Conservation (phyloP, 306 rosid species). For the Elaeagnus macrophylla region DNA sequence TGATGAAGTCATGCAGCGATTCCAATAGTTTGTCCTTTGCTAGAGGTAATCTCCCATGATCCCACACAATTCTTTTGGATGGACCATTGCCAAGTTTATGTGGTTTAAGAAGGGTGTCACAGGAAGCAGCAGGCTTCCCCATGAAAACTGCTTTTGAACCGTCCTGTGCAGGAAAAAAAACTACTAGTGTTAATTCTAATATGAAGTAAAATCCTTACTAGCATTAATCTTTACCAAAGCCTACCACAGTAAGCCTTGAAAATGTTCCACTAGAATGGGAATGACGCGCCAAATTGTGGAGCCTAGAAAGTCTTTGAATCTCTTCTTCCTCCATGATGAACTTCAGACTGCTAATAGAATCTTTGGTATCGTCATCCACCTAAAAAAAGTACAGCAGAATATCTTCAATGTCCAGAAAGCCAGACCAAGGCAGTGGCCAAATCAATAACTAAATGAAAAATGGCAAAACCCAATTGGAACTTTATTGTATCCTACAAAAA, state of each 20-base stretch:
- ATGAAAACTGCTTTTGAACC: constrained; percentile 79
- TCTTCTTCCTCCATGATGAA: constrained; percentile 68
- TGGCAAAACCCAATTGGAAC: constrained; percentile 7
- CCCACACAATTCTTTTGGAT: constrained; percentile 81
- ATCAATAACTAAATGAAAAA: constrained; percentile 10
- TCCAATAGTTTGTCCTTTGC: constrained; percentile 55
- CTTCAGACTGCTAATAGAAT: constrained; percentile 58
- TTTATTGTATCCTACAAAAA: not conserved
- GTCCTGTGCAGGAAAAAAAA: constrained; percentile 46
- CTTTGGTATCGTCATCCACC: constrained; percentile 44
- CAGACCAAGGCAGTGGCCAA: constrained; percentile 14
- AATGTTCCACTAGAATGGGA: constrained; percentile 85
- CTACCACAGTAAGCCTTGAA: constrained; percentile 67
- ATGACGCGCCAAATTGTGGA: constrained; percentile 41
- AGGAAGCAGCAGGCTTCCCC: constrained; percentile 63
- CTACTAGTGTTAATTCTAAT: constrained; percentile 14
- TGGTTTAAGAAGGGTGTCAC: constrained; percentile 41
- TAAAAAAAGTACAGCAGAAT: constrained; percentile 13
- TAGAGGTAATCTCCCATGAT: constrained; percentile 60
- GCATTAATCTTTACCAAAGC: constrained; percentile 17
- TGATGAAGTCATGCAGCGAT: constrained; percentile 66
- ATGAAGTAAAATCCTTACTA: constrained; percentile 2
- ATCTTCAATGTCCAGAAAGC: constrained; percentile 5
- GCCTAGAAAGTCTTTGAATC: constrained; percentile 41
- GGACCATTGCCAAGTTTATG: constrained; percentile 49